A percentile compares a stretch with the other conserved stretches of the same genome.
Evolutionary conservation across 192 early-diverging fungal species (phyloP).

Genomic region (Podila epicladia): DNA sequence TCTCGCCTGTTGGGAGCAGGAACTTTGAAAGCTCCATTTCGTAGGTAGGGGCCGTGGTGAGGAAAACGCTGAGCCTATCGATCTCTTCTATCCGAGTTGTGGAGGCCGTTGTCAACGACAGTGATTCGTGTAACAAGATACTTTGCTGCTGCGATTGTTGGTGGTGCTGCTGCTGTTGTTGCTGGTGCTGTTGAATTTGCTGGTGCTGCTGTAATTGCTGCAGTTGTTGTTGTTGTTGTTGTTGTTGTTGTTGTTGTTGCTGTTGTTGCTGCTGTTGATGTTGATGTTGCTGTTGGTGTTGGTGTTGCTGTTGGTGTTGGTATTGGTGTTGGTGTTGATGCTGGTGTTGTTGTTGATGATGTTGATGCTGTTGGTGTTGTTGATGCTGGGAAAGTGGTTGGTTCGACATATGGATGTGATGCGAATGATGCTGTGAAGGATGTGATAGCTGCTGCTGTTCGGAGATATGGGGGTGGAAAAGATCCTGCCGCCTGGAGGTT

Average conservation of each 20-base stretch:
- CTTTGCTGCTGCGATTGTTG: conserved; percentile 40
- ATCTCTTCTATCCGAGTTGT: conserved; percentile 51
- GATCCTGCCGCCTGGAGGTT: conserved; percentile 39
- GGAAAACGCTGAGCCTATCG: conserved; percentile 44
- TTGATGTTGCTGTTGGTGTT: conserved; percentile 32
- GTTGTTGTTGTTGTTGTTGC: conserved; percentile 31
- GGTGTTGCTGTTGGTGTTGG: conserved; percentile 25
- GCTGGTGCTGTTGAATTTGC: conserved; percentile 9
- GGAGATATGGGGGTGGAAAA: conserved; percentile 16
- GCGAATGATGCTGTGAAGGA: conserved; percentile 6
- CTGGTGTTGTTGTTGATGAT: conserved; percentile 15
- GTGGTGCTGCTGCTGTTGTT: conserved; percentile 29
- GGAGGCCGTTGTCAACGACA: conserved; percentile 39
- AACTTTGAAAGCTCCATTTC: conserved; percentile 49
- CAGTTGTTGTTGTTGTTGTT: conserved; percentile 12
- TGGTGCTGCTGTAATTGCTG: background rate
- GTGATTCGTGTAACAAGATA: conserved; percentile 34
- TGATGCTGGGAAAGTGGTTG: conserved; percentile 11
- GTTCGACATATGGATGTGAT: background rate
- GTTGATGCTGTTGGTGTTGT: conserved; percentile 28
- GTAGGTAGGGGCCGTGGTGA: conserved; percentile 47
- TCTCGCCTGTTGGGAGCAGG: conserved; percentile 84
- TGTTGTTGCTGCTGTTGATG: conserved; percentile 29
- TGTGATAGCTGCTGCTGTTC: conserved; percentile 8
- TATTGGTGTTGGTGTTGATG: conserved; percentile 28